phyloP scores from a whole-genome alignment of 1,284 basidiomycete species.

The Jaminaea rosea region DNA sequence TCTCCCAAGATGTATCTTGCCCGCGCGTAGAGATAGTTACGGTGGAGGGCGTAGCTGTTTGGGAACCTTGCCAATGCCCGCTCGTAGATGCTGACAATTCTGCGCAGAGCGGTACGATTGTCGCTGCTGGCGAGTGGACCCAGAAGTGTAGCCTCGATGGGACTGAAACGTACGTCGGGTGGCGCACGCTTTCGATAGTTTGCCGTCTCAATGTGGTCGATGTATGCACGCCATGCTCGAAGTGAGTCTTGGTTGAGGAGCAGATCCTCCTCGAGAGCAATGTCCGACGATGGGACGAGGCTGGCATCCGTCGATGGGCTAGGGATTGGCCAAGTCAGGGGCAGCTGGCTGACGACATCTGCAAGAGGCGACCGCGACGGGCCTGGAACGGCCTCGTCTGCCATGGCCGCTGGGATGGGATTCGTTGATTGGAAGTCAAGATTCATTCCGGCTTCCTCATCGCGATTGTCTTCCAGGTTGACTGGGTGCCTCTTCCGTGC shows the following conservation, averaged over 20 bases:
- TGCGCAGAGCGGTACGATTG: slow-evolving; percentile 67
- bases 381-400: not conserved
- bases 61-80: slow-evolving; percentile 80
- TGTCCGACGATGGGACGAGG: slow-evolving; percentile 66
- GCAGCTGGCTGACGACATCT: slow-evolving; percentile 49
- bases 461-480: no score
- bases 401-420: no score
- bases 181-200: slow-evolving; percentile 49
- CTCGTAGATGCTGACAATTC: slow-evolving; percentile 83
- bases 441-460: no score
- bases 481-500: no score
- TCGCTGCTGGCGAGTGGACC: slow-evolving; percentile 60
- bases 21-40: slow-evolving; percentile 74
- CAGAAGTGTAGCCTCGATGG: slow-evolving; percentile 47
- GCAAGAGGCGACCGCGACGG: not conserved
- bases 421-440: no score
- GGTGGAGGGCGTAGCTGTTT: slow-evolving; percentile 87
- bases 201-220: slow-evolving; percentile 65
- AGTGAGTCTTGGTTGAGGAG: slow-evolving; percentile 82
- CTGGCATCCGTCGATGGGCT: slow-evolving; percentile 67
- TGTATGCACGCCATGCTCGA: slow-evolving; percentile 81
- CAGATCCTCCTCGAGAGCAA: slow-evolving; percentile 90
- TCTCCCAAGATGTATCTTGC: slow-evolving; percentile 75
- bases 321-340: slow-evolving; percentile 74
- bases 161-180: slow-evolving; percentile 52